These are phyloP conservation scores for Suhomyces taliae DNA, from an alignment of 1,139 yeast genomes.

Conservation along the genomic window DNA sequence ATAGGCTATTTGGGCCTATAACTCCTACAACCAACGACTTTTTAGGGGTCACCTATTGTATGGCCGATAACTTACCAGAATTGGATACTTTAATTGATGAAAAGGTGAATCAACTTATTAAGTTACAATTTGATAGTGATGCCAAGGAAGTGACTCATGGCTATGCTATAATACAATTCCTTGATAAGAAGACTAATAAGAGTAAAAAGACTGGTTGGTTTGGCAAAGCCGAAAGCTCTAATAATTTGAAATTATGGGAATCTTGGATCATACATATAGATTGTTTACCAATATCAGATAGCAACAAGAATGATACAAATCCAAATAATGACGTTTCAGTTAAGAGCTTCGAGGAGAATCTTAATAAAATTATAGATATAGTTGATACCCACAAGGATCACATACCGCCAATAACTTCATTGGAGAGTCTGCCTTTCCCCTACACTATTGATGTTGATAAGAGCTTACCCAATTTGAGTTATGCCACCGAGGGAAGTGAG, in stretches of 20 bases:
- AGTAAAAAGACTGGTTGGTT: constrained; percentile 46
- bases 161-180: constrained; percentile 29
- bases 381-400: constrained; percentile 61
- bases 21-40: constrained; percentile 52
- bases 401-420: constrained; percentile 71
- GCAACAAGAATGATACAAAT: constrained; percentile 3
- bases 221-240: constrained; percentile 29
- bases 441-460: constrained; percentile 38
- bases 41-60: constrained; percentile 46
- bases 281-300: constrained; percentile 29
- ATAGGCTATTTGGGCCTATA: constrained; percentile 67
- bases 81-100: constrained; percentile 47
- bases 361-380: constrained; percentile 49
- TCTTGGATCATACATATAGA: constrained; percentile 41
- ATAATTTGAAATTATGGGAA: constrained; percentile 38
- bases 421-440: constrained; percentile 69
- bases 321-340: constrained; percentile 26
- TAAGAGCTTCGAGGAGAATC: constrained; percentile 40
- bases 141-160: constrained; percentile 4
- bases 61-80: constrained; percentile 42
- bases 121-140: constrained; percentile 23
- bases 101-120: constrained; percentile 37
- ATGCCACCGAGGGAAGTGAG: constrained; percentile 24
- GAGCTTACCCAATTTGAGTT: constrained; percentile 9
- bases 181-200: constrained; percentile 26